Evolutionary conservation across 73 alveolate species (phyloP).

Genomic region (Paraurostyla sp.): DNA sequence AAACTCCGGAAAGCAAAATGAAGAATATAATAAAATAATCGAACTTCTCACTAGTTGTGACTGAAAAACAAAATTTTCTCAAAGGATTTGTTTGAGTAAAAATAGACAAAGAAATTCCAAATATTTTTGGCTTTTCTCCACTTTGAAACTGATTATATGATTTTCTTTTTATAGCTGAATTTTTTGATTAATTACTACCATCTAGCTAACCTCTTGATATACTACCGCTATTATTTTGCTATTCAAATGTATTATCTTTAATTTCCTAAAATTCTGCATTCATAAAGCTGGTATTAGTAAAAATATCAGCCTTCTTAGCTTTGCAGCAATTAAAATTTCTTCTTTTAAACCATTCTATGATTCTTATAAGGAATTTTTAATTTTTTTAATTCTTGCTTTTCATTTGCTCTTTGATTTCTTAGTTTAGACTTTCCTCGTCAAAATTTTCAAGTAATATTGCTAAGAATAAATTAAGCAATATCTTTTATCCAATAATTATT

Average conservation of each 20-base stretch:
- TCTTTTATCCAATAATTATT: conserved; percentile 53
- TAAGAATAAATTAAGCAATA: conserved; percentile 66
- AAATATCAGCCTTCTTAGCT: too few species aligned
- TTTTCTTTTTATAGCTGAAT: background rate
- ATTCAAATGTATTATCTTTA: too few species aligned
- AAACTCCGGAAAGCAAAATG: conserved; percentile 21
- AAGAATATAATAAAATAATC: conserved; percentile 33
- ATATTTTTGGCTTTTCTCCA: background rate
- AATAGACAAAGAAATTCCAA: conserved; percentile 4
- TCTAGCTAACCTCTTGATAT: too few species aligned
- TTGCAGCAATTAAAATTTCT: background rate
- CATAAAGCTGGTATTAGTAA: too few species aligned
- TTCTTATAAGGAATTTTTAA: too few species aligned
- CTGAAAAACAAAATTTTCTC: background rate
- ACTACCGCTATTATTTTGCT: too few species aligned
- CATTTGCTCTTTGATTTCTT: conserved; percentile 74
- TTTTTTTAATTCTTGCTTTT: background rate
- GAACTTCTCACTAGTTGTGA: conserved; percentile 11
- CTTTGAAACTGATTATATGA: background rate
- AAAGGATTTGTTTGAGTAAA: background rate
- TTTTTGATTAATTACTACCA: too few species aligned
- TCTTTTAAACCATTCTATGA: too few species aligned
- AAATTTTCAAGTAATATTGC: conserved; percentile 73
- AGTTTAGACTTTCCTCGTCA: conserved; percentile 56
- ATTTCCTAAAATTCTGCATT: too few species aligned